Evolutionary conservation across 805 yeast genomes (phyloP), one percentile per base, ranked within the genome.

Genomic region (Metschnikowia continentalis): DNA sequence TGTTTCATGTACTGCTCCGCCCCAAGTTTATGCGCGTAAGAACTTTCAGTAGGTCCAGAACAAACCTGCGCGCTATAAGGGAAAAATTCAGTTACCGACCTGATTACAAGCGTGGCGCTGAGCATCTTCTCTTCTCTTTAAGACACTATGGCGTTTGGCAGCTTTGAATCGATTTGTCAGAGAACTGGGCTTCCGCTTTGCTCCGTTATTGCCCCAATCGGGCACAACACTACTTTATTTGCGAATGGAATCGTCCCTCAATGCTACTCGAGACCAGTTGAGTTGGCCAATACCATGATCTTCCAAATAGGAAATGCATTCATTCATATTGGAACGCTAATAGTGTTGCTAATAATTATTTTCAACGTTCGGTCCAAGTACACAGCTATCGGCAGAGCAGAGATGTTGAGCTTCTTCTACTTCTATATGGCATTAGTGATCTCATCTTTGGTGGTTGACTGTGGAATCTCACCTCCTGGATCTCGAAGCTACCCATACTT

Each of bases 381-480:
- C 65, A 94, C 99, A 0, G 97, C 98, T 11, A 91, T 94, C 52
- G 98, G 97, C 3, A 77, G 98, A 54, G 76, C 82, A 11, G 99
- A 94, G 64, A 86, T 90, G 83, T 68, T 89, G 48, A 81, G 79
- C 57, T 85, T 88, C 62, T 85, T 83, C 67, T 82, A 85, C 67
- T 61, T 81, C 39, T 76, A 78, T 54, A 71, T 85, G 32, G 73
- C 80, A 1, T 75, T 87, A 55, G 77, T 82, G 5, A 76, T 87
- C 14, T 70, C 84, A 54, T 78, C 91, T 2, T 72, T 92, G 44
- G 78, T 92, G 20, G 95, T 90, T 4, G 96, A 92, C 62, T 84
- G 95, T 56, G 98, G 98, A 17, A 97, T 92, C 1, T 78, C 88
- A 11, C 96, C 98, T 1, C 94, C 96, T 1, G 86, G 91, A 2